Percentiles rank a stretch among this genome's conserved stretches.
Evolutionary conservation across 768 basidiomycete species (phyloP).

Genomic region (Strobilomyces dryophilus): DNA sequence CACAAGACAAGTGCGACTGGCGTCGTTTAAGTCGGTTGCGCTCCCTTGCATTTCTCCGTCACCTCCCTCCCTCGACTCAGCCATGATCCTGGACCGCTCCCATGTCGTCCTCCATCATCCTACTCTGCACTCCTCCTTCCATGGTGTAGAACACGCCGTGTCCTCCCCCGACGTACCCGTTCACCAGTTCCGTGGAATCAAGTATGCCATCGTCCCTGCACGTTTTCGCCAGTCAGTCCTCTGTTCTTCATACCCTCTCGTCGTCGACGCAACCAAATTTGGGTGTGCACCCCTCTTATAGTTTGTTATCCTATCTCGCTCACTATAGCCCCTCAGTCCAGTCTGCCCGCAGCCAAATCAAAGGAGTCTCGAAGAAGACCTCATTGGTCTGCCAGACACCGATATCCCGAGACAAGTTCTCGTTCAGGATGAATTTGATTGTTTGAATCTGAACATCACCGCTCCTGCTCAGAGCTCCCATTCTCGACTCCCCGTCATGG

Average conservation of each 20-base stretch:
- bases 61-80: background rate
- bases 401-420: constrained; percentile 52
- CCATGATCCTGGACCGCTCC: constrained; percentile 28
- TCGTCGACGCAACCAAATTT: constrained; percentile 59
- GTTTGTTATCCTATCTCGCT: background rate
- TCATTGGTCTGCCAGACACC: constrained; percentile 54
- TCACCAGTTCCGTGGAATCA: constrained; percentile 74
- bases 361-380: constrained; percentile 51
- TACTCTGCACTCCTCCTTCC: constrained; percentile 59
- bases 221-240: constrained; percentile 74
- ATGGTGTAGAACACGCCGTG: constrained; percentile 56
- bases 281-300: constrained; percentile 46
- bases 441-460: constrained; percentile 79
- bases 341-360: constrained; percentile 66
- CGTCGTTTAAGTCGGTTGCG: background rate
- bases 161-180: constrained; percentile 54
- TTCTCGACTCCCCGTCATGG: constrained; percentile 69
- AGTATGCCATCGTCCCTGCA: constrained; percentile 68
- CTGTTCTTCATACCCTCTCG: constrained; percentile 50
- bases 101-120: constrained; percentile 44
- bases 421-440: constrained; percentile 72
- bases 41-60: no score
- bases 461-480: constrained; percentile 52
- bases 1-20: constrained; percentile 15
- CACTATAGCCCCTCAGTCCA: constrained; percentile 41